Conservation (phyloP, 225 moss, liverwort and hornwort species). For the Straminergon stramineum region DNA sequence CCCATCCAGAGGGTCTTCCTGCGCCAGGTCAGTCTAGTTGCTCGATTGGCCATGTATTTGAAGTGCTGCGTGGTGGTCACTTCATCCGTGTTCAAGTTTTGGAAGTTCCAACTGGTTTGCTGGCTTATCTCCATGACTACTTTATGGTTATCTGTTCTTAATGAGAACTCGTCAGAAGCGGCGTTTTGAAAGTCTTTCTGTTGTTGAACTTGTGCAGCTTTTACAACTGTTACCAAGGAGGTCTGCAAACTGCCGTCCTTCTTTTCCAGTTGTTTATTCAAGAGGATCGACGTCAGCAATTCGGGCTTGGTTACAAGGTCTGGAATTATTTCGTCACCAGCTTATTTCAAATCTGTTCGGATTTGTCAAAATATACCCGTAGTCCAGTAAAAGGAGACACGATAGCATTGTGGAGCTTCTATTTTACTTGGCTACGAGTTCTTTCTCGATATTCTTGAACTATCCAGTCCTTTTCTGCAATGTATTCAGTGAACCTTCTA, state of each 20-base stretch:
- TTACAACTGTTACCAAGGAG: slow-evolving; percentile 72
- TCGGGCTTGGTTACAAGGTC: slow-evolving; percentile 73
- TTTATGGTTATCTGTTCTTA: background rate
- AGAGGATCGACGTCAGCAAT: slow-evolving; percentile 65
- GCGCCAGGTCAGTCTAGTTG: slow-evolving; percentile 21
- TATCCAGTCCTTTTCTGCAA: background rate
- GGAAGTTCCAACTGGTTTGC: background rate
- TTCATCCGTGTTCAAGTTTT: background rate
- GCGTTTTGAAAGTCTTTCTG: background rate
- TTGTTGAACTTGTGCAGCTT: slow-evolving; percentile 45
- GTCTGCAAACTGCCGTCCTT: slow-evolving; percentile 95
- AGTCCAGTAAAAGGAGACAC: background rate
- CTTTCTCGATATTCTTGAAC: background rate
- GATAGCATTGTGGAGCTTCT: background rate
- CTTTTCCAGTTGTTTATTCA: slow-evolving; percentile 88
- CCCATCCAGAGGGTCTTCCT: slow-evolving; percentile 62
- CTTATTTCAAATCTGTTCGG: background rate
- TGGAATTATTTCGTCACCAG: background rate
- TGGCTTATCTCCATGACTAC: background rate
- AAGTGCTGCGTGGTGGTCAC: background rate
- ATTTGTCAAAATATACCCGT: background rate
- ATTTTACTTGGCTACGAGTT: background rate
- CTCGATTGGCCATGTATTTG: background rate
- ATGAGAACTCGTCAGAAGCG: background rate
- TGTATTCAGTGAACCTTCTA: background rate